These are phyloP conservation scores for Senna tora DNA, from an alignment of 306 rosid genomes.

Conservation along the genomic window DNA sequence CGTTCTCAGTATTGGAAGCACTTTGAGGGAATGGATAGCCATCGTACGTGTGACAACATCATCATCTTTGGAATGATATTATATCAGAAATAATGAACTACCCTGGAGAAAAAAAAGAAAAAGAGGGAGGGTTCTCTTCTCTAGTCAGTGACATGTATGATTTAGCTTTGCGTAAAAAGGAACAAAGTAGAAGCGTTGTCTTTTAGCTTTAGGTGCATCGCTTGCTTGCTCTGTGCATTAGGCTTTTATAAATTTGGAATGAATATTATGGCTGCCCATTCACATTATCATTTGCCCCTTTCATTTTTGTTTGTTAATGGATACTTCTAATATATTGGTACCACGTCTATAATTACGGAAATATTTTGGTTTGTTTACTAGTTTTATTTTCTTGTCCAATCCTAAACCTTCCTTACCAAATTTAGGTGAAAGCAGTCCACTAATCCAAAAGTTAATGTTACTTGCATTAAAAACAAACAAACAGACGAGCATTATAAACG, in stretches of 20 bases:
- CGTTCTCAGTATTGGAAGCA: slow-evolving; percentile 53
- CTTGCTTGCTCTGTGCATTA: neutral
- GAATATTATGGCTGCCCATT: neutral
- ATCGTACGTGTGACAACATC: neutral
- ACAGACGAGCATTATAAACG: too few species aligned
- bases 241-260: neutral
- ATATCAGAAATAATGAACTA: too few species aligned
- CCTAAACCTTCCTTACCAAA: too few species aligned
- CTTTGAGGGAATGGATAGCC: slow-evolving; percentile 51
- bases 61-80: too few species aligned
- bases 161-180: neutral
- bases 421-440: too few species aligned
- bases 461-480: too few species aligned
- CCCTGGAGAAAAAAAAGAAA: neutral
- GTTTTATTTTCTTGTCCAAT: too few species aligned
- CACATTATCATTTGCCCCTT: neutral
- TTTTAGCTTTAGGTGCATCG: neutral
- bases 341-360: too few species aligned
- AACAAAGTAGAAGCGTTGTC: neutral
- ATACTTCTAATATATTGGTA: too few species aligned
- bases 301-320: neutral
- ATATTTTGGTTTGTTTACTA: too few species aligned
- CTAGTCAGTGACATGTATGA: neutral
- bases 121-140: neutral
- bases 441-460: too few species aligned